Base-by-base conservation (phyloP, 108 stramenopile genomes). In the Skeletonema tropicum region DNA sequence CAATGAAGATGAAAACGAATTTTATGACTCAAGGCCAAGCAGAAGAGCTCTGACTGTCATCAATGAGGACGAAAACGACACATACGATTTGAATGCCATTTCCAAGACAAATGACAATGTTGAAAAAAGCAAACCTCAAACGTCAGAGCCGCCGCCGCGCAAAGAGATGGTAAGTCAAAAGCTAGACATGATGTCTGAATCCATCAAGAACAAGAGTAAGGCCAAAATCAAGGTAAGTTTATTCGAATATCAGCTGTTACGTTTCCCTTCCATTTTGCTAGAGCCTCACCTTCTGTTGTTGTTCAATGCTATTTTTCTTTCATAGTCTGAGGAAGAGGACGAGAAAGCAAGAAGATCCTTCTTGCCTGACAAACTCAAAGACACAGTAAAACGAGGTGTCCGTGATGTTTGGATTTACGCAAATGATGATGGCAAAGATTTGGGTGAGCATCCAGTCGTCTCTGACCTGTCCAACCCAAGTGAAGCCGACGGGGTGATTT, bases 381-480 rank as follows among this genome's bases (percentile, higher is more conserved):
- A 64, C 10, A 52, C n/a, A 10, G 66, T 67, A 11, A 66, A 75
- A 36, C 41, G 67, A 55, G 21, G 74, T 8, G 30, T 59, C 26
- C 21, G 39, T 12, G 66, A 75, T 32, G 67, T 75, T 12, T 75
- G 60, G 42, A 60, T 75, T 17, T 67, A 67, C 26, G 67, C 74
- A n/a, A 45, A 45, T 45, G 42, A 45, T 4, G 66, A 75, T 46
- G 66, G 49, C 13, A 75, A 67, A 17, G 59, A 62, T 11, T 29
- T 55, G 6, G 13, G 38, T 11, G 15, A 31, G 45, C 11, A 19
- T 15, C 42, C 57, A 21, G 32, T 25, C 17, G 62, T 80, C 42
- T 80, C 79, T 3, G 74, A 73, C 1, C 49, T 80, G 19, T 80
- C 79, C 14, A 73, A 79, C 46, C 77, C 77, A 36, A 72, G 71